These are phyloP conservation scores for Moesziomyces antarcticus DNA, from an alignment of 1,284 basidiomycete species.

Conservation along the genomic window DNA sequence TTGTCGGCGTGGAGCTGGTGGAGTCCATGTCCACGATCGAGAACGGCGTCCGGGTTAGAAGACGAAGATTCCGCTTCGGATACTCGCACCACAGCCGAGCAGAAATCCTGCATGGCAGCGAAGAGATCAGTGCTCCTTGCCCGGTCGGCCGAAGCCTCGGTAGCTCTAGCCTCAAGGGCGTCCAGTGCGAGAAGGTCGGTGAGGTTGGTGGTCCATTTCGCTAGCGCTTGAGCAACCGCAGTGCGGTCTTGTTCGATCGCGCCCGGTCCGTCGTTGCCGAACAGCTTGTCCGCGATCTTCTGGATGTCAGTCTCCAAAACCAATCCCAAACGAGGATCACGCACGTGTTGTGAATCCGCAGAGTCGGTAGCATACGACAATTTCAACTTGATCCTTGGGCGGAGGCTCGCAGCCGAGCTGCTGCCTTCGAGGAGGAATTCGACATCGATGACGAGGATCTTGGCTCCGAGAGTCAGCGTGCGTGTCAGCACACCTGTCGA, in stretches of 20 bases:
- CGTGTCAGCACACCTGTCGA: conserved; percentile 12
- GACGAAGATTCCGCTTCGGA: conserved; percentile 29
- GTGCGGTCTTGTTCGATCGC: conserved; percentile 16
- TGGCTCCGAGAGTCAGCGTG: conserved; percentile 42
- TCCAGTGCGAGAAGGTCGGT: conserved; percentile 30
- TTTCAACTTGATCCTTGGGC: conserved; percentile 35
- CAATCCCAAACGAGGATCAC: conserved; percentile 31
- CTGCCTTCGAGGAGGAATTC: conserved; percentile 20
- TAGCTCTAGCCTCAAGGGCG: conserved; percentile 31
- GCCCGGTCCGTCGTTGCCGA: conserved; percentile 6
- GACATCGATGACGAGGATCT: conserved; percentile 52
- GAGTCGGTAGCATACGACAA: conserved; percentile 48
- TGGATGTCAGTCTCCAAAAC: conserved; percentile 37
- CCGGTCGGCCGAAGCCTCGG: conserved; percentile 4
- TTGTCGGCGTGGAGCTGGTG: conserved; percentile 18
- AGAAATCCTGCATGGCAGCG: conserved; percentile 38
- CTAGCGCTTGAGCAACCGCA: conserved; percentile 12
- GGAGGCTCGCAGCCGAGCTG: not conserved
- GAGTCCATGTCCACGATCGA: conserved; percentile 37
- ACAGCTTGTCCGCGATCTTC: conserved; percentile 29
- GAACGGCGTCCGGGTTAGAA: conserved; percentile 2
- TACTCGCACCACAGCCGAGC: conserved; percentile 7
- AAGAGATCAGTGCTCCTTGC: conserved; percentile 30
- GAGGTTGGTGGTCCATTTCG: conserved; percentile 34
- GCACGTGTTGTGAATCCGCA: conserved; percentile 13